Evolutionary conservation across 2,329 filamentous ascomycete species (phyloP), one percentile per base, ranked within the genome.

Genomic region (Paecilomyces variotii): DNA sequence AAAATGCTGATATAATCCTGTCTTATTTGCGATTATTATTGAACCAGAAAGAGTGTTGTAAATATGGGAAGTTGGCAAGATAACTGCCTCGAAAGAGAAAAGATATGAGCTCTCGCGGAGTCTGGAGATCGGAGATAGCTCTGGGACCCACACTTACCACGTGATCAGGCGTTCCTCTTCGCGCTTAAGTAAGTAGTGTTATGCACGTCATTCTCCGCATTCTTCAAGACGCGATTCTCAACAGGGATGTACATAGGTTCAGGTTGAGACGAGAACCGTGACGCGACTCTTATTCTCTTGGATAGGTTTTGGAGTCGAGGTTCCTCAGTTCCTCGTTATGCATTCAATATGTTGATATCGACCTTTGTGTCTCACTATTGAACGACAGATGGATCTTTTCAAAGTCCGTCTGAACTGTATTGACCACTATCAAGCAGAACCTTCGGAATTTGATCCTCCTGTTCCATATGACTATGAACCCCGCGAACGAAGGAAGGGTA

Each of bases 331-430:
- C 39, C 14, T 4, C 19, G 19, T n/a, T 45, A 14, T 14, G 19
- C n/a, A 2, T 5, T 45, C 39, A 19, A 45, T 45, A 45, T 45
- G 39, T 19, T 45, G n/a, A 19, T 7, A 19, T 24, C 19, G n/a
- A 45, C n/a, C n/a, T 19, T 45, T 45, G n/a, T 19, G 19, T 14
- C 14, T 45, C 39, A 45, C 5, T 6, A 19, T 45, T 45, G n/a
- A 45, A 24, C 39, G 39, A 45, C 62, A 66, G 68, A 86, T 86
- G 87, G 87, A 91, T 68, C 80, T 84, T 65, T 97, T 99, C 77
- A 88, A 90, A 67, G 86, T 99, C 71, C 89, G 92, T 67, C 80
- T 99, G 70, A 97, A 99, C 73, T 96, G 91, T 78, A 87, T 99
- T 77, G 94, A 99, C 76, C 87, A 94, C 73, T 99, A 97, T 74